Conservation (phyloP, 2,329 filamentous ascomycete genomes). For the Claviceps pazoutovae region DNA sequence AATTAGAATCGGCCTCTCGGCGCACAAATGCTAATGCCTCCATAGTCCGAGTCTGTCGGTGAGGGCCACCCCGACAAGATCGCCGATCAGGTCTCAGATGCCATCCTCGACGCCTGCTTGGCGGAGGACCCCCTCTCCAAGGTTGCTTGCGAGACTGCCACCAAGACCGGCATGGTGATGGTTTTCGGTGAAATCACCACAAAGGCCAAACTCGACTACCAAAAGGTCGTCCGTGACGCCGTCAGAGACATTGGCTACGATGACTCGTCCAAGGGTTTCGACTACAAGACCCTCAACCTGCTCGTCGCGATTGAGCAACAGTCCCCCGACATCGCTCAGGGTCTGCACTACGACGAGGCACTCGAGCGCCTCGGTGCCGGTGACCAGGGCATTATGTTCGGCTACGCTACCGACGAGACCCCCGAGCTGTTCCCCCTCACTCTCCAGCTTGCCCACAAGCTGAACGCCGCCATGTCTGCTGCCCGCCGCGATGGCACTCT, state of each 20-base stretch:
- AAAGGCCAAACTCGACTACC: conserved; percentile 91
- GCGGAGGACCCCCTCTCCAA: conserved; percentile 92
- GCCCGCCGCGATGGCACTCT: conserved; percentile 78
- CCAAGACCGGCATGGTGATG: conserved; percentile 99
- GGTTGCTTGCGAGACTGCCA: conserved; percentile 97
- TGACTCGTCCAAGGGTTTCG: conserved; percentile 92
- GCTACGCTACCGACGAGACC: conserved; percentile 98
- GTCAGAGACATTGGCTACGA: conserved; percentile 99
- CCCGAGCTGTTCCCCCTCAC: conserved; percentile 93
- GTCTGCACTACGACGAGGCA: conserved; percentile 94
- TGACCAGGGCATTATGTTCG: conserved; percentile 99
- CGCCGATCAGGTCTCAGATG: conserved; percentile 95
- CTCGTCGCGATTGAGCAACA: conserved; percentile 98
- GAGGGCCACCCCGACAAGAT: conserved; percentile 95
- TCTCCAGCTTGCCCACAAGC: conserved; percentile 86
- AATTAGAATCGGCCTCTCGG: not conserved
- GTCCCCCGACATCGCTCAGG: conserved; percentile 96
- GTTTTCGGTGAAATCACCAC: conserved; percentile 98
- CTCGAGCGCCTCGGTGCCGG: conserved; percentile 96
- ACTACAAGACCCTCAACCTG: conserved; percentile 99
- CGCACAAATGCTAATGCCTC: conserved; percentile 11
- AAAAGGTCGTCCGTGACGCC: conserved; percentile 84
- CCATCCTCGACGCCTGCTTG: conserved; percentile 95
- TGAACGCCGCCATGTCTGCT: conserved; percentile 86
- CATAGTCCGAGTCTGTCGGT: conserved; percentile 70